Percentiles rank a stretch among this genome's conserved stretches.
Evolutionary conservation across 192 early-diverging fungal genomes (phyloP).

Genomic region (Thoreauomyces humboldtii): DNA sequence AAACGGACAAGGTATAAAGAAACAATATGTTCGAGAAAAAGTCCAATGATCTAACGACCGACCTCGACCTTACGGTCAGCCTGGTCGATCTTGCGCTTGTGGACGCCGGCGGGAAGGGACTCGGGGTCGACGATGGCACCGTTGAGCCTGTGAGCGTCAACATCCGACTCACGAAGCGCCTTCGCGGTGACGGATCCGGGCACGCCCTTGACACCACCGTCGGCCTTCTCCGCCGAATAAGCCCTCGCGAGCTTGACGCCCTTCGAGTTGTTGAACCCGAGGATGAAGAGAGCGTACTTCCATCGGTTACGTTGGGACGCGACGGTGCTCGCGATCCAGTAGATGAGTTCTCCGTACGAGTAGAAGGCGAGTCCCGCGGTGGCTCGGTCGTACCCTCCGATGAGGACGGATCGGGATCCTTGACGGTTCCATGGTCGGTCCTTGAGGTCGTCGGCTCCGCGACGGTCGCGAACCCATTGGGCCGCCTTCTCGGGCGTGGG

Average conservation of each 20-base stretch:
- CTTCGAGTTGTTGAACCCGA: not conserved
- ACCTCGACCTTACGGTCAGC: constrained; percentile 2
- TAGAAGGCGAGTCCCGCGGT: constrained; percentile 13
- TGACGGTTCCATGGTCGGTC: not conserved
- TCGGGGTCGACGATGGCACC: not conserved
- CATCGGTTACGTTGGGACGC: not conserved
- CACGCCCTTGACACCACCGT: too few species aligned
- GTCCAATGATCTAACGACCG: constrained; percentile 6
- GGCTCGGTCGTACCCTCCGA: constrained; percentile 21
- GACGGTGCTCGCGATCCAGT: constrained; percentile 3
- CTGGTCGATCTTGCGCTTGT: not conserved
- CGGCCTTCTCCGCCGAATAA: not conserved
- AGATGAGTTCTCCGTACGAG: constrained; percentile 17
- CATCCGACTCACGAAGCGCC: too few species aligned
- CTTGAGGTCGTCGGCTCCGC: not conserved
- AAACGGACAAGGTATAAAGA: too few species aligned
- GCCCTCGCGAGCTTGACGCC: not conserved
- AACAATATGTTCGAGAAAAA: too few species aligned
- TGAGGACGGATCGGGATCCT: not conserved
- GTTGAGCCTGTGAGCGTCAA: not conserved
- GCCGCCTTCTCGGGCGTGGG: constrained; percentile 10
- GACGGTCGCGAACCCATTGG: constrained; percentile 3
- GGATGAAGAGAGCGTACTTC: constrained; percentile 3
- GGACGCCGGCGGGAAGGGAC: not conserved
- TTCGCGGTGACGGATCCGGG: too few species aligned